These are phyloP conservation scores for Parmelia sp. DNA, from an alignment of 495 filamentous ascomycete genomes.

Conservation along the genomic window DNA sequence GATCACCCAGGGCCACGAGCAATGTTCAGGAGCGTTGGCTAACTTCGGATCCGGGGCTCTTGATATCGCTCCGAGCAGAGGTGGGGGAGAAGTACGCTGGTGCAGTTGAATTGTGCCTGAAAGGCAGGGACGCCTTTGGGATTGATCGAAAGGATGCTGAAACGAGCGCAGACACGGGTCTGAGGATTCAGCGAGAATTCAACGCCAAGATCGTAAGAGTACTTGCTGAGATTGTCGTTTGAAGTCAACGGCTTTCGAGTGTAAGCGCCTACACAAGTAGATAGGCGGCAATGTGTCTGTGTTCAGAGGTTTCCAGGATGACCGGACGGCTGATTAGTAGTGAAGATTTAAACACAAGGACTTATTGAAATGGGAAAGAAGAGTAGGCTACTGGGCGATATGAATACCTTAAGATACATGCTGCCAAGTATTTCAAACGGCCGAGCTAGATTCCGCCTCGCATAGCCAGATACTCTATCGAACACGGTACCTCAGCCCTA, in stretches of 20 bases:
- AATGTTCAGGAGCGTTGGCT: constrained; percentile 4
- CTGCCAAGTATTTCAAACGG: background rate
- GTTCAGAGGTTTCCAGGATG: no score
- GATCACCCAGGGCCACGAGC: background rate
- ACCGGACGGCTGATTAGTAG: no score
- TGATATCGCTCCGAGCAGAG: background rate
- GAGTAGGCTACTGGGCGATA: no score
- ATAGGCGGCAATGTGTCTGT: no score
- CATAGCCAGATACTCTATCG: no score
- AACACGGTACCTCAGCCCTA: background rate
- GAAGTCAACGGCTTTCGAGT: background rate
- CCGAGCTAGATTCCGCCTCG: no score
- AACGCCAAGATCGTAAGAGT: constrained; percentile 4
- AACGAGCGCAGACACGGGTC: background rate
- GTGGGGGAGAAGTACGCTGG: constrained; percentile 11
- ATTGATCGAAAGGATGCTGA: constrained; percentile 8
- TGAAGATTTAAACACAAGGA: no score
- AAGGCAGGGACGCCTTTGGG: constrained; percentile 9
- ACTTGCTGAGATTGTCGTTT: constrained; percentile 4
- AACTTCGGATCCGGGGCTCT: background rate
- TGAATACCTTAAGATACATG: no score
- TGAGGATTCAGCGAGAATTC: constrained; percentile 1
- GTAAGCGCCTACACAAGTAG: no score
- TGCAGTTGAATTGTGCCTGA: constrained; percentile 9
- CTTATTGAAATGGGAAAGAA: no score